Evolutionary conservation across 2,329 filamentous ascomycete genomes (phyloP), one percentile per base, ranked within the genome.

Genomic region (Thermothelomyces thermophilus): DNA sequence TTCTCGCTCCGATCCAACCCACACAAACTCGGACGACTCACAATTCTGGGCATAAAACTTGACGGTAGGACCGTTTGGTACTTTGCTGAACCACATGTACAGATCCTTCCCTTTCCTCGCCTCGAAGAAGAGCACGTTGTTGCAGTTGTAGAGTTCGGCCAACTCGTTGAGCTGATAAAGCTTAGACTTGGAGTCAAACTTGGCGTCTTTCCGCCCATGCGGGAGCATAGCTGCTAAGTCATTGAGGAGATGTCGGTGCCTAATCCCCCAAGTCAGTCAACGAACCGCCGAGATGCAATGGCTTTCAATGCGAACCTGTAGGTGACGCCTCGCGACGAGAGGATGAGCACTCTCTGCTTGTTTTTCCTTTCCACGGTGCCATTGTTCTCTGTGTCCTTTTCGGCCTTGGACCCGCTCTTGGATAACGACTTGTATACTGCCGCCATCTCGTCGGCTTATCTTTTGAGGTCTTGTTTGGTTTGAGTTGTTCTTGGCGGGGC

Each of bases 151-250:
- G 26, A 91, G 77, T 57, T 84, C 81, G 33, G 79, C 79, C 35
- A 73, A 63, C 63, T 90, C 87, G 70, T 93, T 93, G 45, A 95
- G 79, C 65, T 86, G 75, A 77, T 82, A 78, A 60, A 90, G 77
- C 73, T 93, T 90, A 33, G 87, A 90, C 72, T 97, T 97, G 46
- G 89, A 93, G 68, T 98, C 93, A 58, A 96, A 87, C 71, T 98
- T 98, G 61, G 87, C 89, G 67, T 98, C 93, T 73, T 95, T 95
- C 64, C 89, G 83, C 58, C 84, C 84, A 68, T 98, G 93, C 2
- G 93, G 93, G 58, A 98, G 83, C 69, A 98, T 83, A 26, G 86
- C 79, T 51, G 89, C 82, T 41, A 98, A 76, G 64, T 98, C 93
- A 63, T 90, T 87, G 55, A 98, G 78, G 37, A 98, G 76, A 71